These are phyloP conservation scores for Cynanchum wilfordii DNA, from an alignment of 257 asterid species.

Conservation along the genomic window DNA sequence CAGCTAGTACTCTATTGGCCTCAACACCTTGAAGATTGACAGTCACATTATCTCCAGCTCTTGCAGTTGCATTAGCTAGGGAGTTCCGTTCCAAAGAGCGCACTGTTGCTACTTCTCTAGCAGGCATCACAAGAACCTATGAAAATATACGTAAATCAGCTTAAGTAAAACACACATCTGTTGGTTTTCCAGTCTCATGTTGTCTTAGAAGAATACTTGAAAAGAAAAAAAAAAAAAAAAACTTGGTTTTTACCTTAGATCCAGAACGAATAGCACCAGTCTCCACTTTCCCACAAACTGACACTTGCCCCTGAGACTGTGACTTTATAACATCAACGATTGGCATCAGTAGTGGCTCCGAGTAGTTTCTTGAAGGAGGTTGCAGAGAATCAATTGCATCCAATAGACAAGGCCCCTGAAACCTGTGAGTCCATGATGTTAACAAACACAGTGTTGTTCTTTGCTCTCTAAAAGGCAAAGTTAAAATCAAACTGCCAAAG, in stretches of 20 bases:
- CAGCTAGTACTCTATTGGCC: constrained; percentile 52
- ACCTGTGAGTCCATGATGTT: constrained; percentile 48
- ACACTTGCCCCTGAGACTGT: constrained; percentile 73
- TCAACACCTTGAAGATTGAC: constrained; percentile 77
- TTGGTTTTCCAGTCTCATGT: neutral
- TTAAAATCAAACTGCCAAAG: neutral
- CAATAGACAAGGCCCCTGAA: constrained; percentile 65
- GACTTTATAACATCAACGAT: constrained; percentile 77
- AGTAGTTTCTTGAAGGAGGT: constrained; percentile 76
- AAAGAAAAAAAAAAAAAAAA: neutral
- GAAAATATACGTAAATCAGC: neutral
- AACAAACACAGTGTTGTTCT: neutral
- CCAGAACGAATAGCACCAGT: constrained; percentile 79
- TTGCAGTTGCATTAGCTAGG: constrained; percentile 52
- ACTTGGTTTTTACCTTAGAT: constrained; percentile 49
- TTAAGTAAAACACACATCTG: neutral
- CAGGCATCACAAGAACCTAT: constrained; percentile 89
- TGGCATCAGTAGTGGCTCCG: constrained; percentile 75
- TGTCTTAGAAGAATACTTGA: neutral
- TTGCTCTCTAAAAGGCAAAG: neutral
- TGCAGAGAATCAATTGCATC: constrained; percentile 88
- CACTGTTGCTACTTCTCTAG: constrained; percentile 53
- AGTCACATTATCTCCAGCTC: constrained; percentile 90
- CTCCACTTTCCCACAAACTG: constrained; percentile 84
- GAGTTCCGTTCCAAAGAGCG: constrained; percentile 72